phyloP scores from a whole-genome alignment of 2,329 filamentous ascomycete species.

The Fusarium newnesense region DNA sequence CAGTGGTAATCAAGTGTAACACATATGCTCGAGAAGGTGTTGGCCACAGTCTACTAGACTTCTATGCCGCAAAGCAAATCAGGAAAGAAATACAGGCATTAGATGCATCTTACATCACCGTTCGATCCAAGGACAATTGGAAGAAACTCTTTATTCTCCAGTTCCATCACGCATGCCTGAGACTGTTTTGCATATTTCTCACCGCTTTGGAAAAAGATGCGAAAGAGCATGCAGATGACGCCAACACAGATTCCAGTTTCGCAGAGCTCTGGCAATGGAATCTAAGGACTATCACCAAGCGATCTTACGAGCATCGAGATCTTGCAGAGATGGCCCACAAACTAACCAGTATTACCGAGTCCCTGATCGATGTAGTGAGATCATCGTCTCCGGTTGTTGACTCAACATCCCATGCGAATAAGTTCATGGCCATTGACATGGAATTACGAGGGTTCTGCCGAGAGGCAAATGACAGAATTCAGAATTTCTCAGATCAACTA shows the following conservation, averaged over 20 bases:
- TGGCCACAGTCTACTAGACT: neutral
- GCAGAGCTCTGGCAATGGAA: neutral
- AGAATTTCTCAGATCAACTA: accelerated
- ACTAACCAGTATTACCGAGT: accelerated
- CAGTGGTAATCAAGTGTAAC: neutral
- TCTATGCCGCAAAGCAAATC: accelerated
- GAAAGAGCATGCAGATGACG: accelerated
- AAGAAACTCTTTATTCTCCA: neutral
- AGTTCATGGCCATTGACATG: neutral
- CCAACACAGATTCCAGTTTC: accelerated
- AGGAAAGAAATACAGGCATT: accelerated
- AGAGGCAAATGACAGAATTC: accelerated
- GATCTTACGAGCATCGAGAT: accelerated
- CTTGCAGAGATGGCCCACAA: neutral
- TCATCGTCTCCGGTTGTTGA: accelerated
- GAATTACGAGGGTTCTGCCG: neutral
- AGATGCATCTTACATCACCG: neutral
- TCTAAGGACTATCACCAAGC: accelerated
- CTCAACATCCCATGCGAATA: accelerated
- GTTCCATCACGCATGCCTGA: neutral
- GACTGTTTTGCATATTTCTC: neutral
- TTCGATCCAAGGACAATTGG: neutral
- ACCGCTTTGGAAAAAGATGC: accelerated
- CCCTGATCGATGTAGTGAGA: neutral
- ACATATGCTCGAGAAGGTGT: neutral